These are phyloP conservation scores for Populus tomentosa DNA, from an alignment of 441 rosid genomes.

Conservation along the genomic window DNA sequence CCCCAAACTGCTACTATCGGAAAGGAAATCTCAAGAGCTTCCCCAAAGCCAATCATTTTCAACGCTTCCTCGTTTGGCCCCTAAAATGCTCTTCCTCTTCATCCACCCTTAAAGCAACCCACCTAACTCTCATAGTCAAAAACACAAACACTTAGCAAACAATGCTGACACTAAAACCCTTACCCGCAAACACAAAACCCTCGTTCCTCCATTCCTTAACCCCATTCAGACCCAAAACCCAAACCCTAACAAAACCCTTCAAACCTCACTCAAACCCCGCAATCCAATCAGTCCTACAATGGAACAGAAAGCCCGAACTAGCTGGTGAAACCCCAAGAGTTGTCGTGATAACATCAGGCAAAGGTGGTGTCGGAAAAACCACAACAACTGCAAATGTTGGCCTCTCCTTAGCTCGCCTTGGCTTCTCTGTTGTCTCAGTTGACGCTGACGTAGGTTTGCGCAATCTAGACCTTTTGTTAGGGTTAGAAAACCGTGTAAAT, in stretches of 20 bases:
- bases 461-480: constrained; percentile 89
- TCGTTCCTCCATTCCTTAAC: constrained; percentile 26
- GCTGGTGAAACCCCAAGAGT: constrained; percentile 92
- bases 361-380: constrained; percentile 94
- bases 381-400: constrained; percentile 93
- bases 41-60: background rate
- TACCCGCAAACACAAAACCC: constrained; percentile 29
- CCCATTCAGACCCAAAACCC: constrained; percentile 20
- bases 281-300: constrained; percentile 65
- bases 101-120: background rate
- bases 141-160: constrained; percentile 8
- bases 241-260: constrained; percentile 19
- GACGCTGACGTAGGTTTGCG: constrained; percentile 95
- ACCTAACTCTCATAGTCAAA: background rate
- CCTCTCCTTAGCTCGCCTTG: constrained; percentile 84
- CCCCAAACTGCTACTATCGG: too few relatives aligned
- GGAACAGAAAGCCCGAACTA: constrained; percentile 82
- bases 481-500: constrained; percentile 87
- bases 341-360: constrained; percentile 92
- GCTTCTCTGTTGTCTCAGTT: constrained; percentile 81
- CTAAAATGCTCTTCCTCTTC: background rate
- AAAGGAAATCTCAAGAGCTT: too few relatives aligned
- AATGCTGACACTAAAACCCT: constrained; percentile 46
- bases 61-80: background rate
- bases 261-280: constrained; percentile 18